Base-by-base conservation (phyloP, 108 stramenopile species). In the Ochromonas danica region DNA sequence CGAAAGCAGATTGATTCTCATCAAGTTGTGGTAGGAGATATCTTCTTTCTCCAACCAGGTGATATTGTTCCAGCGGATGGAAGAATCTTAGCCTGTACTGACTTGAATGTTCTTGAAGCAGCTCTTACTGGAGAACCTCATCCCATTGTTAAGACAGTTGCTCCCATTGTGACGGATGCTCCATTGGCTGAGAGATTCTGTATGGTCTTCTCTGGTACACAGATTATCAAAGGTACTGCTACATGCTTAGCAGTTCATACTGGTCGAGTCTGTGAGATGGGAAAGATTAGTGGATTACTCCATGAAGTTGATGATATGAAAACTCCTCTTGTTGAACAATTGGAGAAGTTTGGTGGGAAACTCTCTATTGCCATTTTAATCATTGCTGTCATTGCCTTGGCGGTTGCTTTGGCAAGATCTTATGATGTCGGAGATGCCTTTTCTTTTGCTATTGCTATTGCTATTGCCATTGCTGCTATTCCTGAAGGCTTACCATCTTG, bases 51-150 rank as follows among this genome's bases (percentile, higher is more conserved):
- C 25, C 78, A 83, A 17, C 62, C 83, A 22, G 95, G 95, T n/a
- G 93, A 95, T 81, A 86, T 86, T 41, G 81, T 93, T 42, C 94
- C 95, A n/a, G 91, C 92, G 2, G 97, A 98, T 85, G 61, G 94
- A 25, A 91, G 95, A 79, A 85, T 98, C 65, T 40, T 97, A n/a
- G 77, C 88, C 27, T 78, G 79, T 61, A 88, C 85, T 35, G 87
- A 90, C 71, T 80, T 95, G 67, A 83, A 89, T 62, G 89, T 95
- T 1, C 92, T 94, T 79, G 92, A 94, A 79, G 87, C 93, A 25
- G 87, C 94, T 17, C 85, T 97, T 35, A 97, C 96, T 10, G 96
- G 96, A 22, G 96, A 97, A 85, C 89, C 93, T 17, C 85, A 88
- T 36, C 83, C 90, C 6, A 71, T 80, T 45, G 83, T 85, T 70